Conservation (phyloP, 2,329 filamentous ascomycete species). For the Neopestalotiopsis sp. region DNA sequence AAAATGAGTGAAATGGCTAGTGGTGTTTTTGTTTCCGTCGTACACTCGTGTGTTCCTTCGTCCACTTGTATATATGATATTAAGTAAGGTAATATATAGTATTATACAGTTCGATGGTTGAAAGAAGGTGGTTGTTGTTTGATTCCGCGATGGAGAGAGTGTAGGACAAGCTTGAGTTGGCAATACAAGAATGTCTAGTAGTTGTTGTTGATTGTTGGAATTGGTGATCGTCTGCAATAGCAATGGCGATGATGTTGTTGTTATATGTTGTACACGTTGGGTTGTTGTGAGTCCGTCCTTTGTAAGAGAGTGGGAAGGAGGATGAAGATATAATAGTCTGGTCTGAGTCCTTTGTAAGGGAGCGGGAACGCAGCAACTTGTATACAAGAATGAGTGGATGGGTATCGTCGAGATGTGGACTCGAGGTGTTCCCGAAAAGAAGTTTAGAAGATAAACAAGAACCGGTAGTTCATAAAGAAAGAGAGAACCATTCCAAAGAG, state of each 20-base stretch:
- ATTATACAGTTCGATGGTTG: conserved; percentile 36
- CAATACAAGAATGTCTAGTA: conserved; percentile 30
- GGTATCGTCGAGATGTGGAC: conserved; percentile 31
- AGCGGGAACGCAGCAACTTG: conserved; percentile 28
- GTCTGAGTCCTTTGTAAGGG: not conserved
- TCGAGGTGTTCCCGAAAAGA: conserved; percentile 37
- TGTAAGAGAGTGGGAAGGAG: conserved; percentile 6
- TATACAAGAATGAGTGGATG: conserved; percentile 39
- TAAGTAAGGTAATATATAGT: conserved; percentile 27
- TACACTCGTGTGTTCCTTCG: conserved; percentile 20
- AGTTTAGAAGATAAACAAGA: conserved; percentile 40
- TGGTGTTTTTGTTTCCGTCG: conserved; percentile 21
- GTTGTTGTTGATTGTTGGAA: conserved; percentile 31
- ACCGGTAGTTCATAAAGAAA: conserved; percentile 39
- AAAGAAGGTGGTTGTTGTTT: conserved; percentile 36
- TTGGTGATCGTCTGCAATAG: conserved; percentile 4
- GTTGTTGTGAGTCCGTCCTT: conserved; percentile 23
- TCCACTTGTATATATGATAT: conserved; percentile 36
- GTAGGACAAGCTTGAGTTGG: conserved; percentile 34
- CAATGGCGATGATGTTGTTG: too few relatives aligned
- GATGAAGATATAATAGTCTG: conserved; percentile 1
- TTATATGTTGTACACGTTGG: conserved; percentile 33
- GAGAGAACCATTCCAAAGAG: conserved; percentile 35
- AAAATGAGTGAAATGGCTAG: not conserved
- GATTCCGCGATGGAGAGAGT: conserved; percentile 38